Evolutionary conservation across 2,329 filamentous ascomycete species (phyloP), one percentile per base, ranked within the genome.

Genomic region (Trichoderma aggressivum): DNA sequence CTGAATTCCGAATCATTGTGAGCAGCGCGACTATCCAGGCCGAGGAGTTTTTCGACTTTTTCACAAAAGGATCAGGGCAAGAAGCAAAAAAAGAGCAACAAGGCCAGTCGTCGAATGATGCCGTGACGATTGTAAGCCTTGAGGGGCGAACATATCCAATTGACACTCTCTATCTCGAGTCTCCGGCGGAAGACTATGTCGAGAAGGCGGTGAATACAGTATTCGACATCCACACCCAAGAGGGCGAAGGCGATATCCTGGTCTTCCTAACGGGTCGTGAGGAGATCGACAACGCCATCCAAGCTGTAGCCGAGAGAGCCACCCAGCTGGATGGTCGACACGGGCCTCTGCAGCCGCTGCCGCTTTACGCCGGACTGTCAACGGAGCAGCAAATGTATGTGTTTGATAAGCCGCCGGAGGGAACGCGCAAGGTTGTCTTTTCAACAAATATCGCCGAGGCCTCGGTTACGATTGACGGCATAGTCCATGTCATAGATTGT

Each of bases 401-500:
- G 53, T 98, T 98, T 78, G 94, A 97, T 76, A 90, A 92, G 68
- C 85, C 94, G 2, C 90, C 93, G 0, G 90, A 93, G 72, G 91
- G 94, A 72, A 94, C 91, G 1, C 88, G 96, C 55, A 98, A 98
- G 79, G 92, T 98, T 50, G 92, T 99, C 43, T 91, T 98, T 74
- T 92, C 93, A 5, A 98, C 96, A 71, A 98, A 98, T 79, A 98
- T 98, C 74, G 94, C 96, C 14, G 96, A 99, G 83, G 95, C 96
- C 5, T 97, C 94, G 2, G 92, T 99, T 56, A 98, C 96, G 18
- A 97, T 98, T 70, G 91, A 96, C 67, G 94, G 94, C 3, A 94
- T 98, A 72, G 90, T 94, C 69, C 97, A 93, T 77, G 95, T 99
- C 7, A 84, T 98, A 63, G 96, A 99, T 80, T 91, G 89, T 67